Percentiles rank a stretch among this genome's conserved stretches.
phyloP scores from a whole-genome alignment of 2,329 filamentous ascomycete genomes.

The Lecanicillium sp. region DNA sequence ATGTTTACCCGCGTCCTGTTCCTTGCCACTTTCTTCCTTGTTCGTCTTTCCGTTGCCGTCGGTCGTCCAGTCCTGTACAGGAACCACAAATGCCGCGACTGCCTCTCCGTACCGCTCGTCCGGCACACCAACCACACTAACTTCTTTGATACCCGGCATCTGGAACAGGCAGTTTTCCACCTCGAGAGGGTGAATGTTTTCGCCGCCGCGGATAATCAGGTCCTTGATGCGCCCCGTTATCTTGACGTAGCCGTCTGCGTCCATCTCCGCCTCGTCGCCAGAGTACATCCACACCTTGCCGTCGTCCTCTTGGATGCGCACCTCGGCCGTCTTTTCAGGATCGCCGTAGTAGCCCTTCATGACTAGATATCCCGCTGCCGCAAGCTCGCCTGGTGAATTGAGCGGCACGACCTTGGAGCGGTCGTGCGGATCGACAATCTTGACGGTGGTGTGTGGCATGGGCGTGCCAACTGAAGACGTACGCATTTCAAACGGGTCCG shows the following conservation, averaged over 20 bases:
- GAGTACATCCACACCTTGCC: slow-evolving; percentile 77
- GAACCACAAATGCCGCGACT: slow-evolving; percentile 75
- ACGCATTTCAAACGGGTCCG: slow-evolving; percentile 64
- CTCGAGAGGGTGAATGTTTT: slow-evolving; percentile 93
- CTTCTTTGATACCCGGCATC: slow-evolving; percentile 63
- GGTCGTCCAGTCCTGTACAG: slow-evolving; percentile 21
- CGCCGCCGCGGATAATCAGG: slow-evolving; percentile 86
- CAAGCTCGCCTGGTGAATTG: slow-evolving; percentile 69
- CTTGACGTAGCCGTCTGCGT: slow-evolving; percentile 70
- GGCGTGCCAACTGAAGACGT: slow-evolving; percentile 70
- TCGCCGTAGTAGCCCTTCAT: slow-evolving; percentile 93
- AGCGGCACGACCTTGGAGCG: slow-evolving; percentile 50
- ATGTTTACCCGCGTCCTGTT: slow-evolving; percentile 9
- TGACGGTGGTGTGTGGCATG: slow-evolving; percentile 70
- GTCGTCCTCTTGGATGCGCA: slow-evolving; percentile 41
- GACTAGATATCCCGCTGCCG: slow-evolving; percentile 73
- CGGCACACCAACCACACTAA: slow-evolving; percentile 73
- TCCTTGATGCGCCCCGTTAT: slow-evolving; percentile 95
- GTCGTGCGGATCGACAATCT: slow-evolving; percentile 67
- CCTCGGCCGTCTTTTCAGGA: slow-evolving; percentile 57
- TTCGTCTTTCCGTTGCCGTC: slow-evolving; percentile 16
- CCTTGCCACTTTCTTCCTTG: slow-evolving; percentile 17
- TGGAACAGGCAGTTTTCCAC: slow-evolving; percentile 81
- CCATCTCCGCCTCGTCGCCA: slow-evolving; percentile 86
- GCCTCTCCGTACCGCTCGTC: slow-evolving; percentile 79